Evolutionary conservation across 1,284 basidiomycete species (phyloP), one percentile per base, ranked within the genome.

Genomic region (Rhodotorula sp.): DNA sequence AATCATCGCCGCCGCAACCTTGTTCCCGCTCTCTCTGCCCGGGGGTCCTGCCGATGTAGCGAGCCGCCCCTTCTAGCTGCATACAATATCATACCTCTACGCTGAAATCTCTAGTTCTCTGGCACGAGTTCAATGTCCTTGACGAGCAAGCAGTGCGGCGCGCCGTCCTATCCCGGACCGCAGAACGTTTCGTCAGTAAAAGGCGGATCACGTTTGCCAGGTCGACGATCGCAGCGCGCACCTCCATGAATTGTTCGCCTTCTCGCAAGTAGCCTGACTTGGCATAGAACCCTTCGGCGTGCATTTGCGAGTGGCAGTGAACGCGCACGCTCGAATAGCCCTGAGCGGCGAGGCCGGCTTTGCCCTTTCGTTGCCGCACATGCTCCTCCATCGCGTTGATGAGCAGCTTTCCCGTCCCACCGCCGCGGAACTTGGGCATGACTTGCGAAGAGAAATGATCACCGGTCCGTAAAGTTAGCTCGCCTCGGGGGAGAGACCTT

Each of bases 201-300:
- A 42, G 4, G 33, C 17, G n/a, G 17, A 20, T 56, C 29, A 46
- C 24, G 7, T 12, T 8, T 29, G 30, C 53, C 15, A 22, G n/a
- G 17, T 24, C 6, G 3, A 6, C 20, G 30, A 45, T 15, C 18
- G 30, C n/a, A 5, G 18, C 8, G 18, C 62, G 29, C 49, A 64
- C 67, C 59, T 69, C 67, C 33, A 69, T 54, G 48, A 69, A 69
- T 45, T 58, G 46, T 2, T 57, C 63, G 20, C 60, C 63, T 44
- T 69, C 33, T 8, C 62, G 63, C 17, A 58, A n/a, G 55, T 65
- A 69, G 2, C 67, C 67, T n/a, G 54, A 30, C 42, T 57, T 61
- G 24, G 63, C 59, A 18, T 69, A 69, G n/a, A 69, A 69, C 6
- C 67, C 67, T 26, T 69, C 54, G 22, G 67, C 67, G 29, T 65